Evolutionary conservation across 805 yeast species (phyloP).

Genomic region (Metschnikowia proteae): DNA sequence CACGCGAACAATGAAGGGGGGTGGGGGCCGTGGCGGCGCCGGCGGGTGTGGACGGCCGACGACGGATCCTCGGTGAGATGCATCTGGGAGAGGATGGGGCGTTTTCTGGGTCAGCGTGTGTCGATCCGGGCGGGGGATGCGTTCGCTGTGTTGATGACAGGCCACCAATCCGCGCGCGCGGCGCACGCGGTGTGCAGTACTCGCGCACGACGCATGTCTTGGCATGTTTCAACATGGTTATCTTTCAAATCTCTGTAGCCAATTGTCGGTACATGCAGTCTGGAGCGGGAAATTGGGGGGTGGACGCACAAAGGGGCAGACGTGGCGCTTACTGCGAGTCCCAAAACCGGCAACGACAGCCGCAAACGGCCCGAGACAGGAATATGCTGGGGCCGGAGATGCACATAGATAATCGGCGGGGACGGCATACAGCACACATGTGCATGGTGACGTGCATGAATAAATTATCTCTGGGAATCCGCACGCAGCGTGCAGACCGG

Average conservation of each 20-base stretch:
- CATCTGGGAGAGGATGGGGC: too few species aligned
- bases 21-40: too few species aligned
- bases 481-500: not conserved
- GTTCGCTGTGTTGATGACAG: not conserved
- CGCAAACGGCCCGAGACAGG: too few species aligned
- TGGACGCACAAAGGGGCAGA: not conserved
- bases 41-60: too few species aligned
- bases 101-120: too few species aligned
- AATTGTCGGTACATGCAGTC: not conserved
- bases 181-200: not conserved
- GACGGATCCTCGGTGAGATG: too few species aligned
- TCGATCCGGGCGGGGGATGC: too few species aligned
- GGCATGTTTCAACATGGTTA: constrained; percentile 1
- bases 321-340: too few species aligned
- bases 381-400: not conserved
- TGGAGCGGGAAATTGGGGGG: too few species aligned
- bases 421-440: not conserved
- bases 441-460: constrained; percentile 2
- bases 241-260: constrained; percentile 1
- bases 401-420: not conserved
- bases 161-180: not conserved
- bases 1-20: not conserved
- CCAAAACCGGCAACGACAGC: too few species aligned
- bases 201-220: not conserved
- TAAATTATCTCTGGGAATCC: constrained; percentile 3